These are phyloP conservation scores for Panicum miliaceum DNA, from an alignment of 176 grass and related monocot genomes.

Conservation along the genomic window DNA sequence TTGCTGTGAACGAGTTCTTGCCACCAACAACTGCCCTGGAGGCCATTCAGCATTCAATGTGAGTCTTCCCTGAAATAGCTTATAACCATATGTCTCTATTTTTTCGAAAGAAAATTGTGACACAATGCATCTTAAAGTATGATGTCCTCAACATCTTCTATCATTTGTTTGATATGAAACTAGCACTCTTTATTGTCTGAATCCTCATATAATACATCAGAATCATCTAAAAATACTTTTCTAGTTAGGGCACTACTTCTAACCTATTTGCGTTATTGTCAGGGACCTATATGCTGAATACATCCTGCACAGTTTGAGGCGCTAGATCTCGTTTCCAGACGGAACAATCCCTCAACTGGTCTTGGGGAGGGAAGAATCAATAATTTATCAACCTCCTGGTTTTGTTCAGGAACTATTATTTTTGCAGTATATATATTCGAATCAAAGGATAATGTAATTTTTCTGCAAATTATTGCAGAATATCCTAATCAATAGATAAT, in stretches of 20 bases:
- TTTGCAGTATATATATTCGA: constrained; percentile 38
- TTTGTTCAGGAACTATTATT: constrained; percentile 21
- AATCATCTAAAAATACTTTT: not conserved
- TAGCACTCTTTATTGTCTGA: not conserved
- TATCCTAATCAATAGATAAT: not conserved
- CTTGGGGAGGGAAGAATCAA: not conserved
- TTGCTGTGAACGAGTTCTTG: constrained; percentile 57
- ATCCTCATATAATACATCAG: not conserved
- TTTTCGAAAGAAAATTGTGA: not conserved
- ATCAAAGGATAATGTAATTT: constrained; percentile 20
- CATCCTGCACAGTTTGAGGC: constrained; percentile 53
- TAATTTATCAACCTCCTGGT: constrained; percentile 12
- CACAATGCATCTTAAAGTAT: not conserved
- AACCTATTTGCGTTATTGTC: not conserved
- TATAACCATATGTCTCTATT: not conserved
- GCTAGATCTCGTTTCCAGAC: constrained; percentile 20
- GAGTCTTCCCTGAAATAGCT: constrained; percentile 36
- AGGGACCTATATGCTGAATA: constrained; percentile 63
- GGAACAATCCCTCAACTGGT: not conserved
- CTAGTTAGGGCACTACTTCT: not conserved
- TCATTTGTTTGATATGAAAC: not conserved
- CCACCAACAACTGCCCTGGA: constrained; percentile 48
- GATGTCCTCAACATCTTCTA: not conserved
- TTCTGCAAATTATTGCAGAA: constrained; percentile 15
- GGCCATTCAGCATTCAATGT: constrained; percentile 57